phyloP scores from a whole-genome alignment of 208 protist species.

The Trypanosoma melophagium region DNA sequence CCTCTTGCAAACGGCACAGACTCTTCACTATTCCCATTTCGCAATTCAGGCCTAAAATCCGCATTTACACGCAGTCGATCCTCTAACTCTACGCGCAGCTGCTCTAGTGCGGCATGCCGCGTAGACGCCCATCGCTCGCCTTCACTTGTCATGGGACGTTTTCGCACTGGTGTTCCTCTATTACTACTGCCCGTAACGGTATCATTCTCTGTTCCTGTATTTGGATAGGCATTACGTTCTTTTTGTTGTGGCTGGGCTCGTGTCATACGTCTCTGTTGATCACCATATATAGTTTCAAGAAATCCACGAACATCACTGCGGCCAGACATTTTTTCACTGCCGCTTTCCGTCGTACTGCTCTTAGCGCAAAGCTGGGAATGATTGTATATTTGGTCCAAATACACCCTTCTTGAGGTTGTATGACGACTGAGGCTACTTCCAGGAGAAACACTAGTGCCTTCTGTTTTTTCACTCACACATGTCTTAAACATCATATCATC shows the following conservation, averaged over 20 bases:
- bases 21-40: not conserved
- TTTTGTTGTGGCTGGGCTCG: not conserved
- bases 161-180: constrained; percentile 9
- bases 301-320: constrained; percentile 20
- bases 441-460: constrained; percentile 8
- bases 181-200: no score
- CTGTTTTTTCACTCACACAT: constrained; percentile 2
- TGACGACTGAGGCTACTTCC: not conserved
- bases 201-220: not conserved
- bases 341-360: constrained; percentile 5
- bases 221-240: not conserved
- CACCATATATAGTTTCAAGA: constrained; percentile 18
- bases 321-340: constrained; percentile 9
- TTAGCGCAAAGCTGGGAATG: not conserved
- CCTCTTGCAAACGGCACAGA: no score
- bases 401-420: not conserved
- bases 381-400: constrained; percentile 1
- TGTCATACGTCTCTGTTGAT: not conserved
- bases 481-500: constrained; percentile 17
- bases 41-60: constrained; percentile 16
- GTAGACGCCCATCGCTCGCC: constrained; percentile 40
- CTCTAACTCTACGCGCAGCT: constrained; percentile 45
- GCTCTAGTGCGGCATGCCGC: constrained; percentile 39
- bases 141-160: not conserved
- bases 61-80: constrained; percentile 1